Conservation (phyloP, 1,284 basidiomycete species). For the Naganishia sp. region DNA sequence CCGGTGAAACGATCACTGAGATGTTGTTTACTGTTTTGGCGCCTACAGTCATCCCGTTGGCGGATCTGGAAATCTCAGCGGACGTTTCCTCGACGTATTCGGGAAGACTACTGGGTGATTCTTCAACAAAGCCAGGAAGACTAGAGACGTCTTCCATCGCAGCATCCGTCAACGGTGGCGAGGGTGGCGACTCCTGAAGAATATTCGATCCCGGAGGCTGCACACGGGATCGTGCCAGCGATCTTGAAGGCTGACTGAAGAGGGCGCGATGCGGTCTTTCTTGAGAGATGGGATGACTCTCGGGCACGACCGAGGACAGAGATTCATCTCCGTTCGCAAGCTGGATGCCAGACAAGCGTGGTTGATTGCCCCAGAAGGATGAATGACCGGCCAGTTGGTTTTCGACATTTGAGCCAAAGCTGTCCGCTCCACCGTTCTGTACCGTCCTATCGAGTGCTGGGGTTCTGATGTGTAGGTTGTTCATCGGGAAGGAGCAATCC, state of each 20-base stretch:
- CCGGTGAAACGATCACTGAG: neutral
- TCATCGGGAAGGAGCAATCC: constrained; percentile 29
- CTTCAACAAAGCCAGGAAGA: constrained; percentile 14
- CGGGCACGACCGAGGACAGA: neutral
- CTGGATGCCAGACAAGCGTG: neutral
- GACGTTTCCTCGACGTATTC: constrained; percentile 9
- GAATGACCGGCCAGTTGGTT: constrained; percentile 25
- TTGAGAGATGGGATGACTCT: constrained; percentile 10
- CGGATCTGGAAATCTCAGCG: neutral
- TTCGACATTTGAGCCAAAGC: constrained; percentile 6
- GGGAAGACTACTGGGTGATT: constrained; percentile 14
- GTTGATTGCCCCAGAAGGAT: constrained; percentile 29
- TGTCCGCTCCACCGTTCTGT: constrained; percentile 6
- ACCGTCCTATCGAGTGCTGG: constrained; percentile 19
- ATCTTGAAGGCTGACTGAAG: constrained; percentile 1
- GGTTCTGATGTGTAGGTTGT: constrained; percentile 26
- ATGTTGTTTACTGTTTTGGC: constrained; percentile 7
- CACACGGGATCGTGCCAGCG: neutral
- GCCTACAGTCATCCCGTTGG: no score
- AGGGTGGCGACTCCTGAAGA: constrained; percentile 27
- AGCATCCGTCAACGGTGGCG: constrained; percentile 23
- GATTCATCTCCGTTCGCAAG: constrained; percentile 1
- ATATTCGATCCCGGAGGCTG: constrained; percentile 8
- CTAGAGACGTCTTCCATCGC: constrained; percentile 11
- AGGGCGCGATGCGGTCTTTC: neutral